These are phyloP conservation scores for Candida silvicultrix DNA, from an alignment of 805 yeast species.

Conservation along the genomic window DNA sequence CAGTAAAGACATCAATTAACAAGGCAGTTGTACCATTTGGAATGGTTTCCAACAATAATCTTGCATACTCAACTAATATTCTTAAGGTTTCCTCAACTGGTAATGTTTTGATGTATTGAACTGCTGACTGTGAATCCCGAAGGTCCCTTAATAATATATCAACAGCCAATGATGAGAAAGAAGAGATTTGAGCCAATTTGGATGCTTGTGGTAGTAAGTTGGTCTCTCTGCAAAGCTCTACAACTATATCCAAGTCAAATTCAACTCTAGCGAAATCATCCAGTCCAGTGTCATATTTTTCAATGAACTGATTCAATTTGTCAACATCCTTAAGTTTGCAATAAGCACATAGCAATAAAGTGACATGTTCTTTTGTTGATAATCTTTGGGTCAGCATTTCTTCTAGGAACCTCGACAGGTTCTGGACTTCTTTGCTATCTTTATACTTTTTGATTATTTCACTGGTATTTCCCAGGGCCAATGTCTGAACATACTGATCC, in stretches of 20 bases:
- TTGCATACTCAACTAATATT: conserved; percentile 61
- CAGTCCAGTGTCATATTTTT: conserved; percentile 31
- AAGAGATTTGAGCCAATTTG: conserved; percentile 58
- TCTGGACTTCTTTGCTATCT: conserved; percentile 65
- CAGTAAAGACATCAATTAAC: conserved; percentile 84
- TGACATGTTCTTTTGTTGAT: conserved; percentile 76
- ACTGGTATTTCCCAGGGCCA: conserved; percentile 56
- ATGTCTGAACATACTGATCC: conserved; percentile 59
- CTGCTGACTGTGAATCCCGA: conserved; percentile 49
- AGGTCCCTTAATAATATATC: conserved; percentile 67
- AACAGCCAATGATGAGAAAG: conserved; percentile 70
- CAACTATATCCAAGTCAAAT: conserved; percentile 63
- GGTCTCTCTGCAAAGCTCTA: conserved; percentile 67
- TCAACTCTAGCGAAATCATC: conserved; percentile 28
- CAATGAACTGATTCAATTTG: conserved; percentile 52
- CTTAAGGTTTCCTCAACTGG: conserved; percentile 73
- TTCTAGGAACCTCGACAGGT: conserved; percentile 58
- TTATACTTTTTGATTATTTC: conserved; percentile 74
- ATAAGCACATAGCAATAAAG: conserved; percentile 69
- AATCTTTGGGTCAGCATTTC: conserved; percentile 45
- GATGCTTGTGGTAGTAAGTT: conserved; percentile 64
- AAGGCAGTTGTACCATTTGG: conserved; percentile 82
- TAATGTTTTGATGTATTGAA: conserved; percentile 61
- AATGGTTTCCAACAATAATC: conserved; percentile 51
- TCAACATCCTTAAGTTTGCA: conserved; percentile 65